Conservation (phyloP, 2,329 filamentous ascomycete species). For the Penicillium sp. region DNA sequence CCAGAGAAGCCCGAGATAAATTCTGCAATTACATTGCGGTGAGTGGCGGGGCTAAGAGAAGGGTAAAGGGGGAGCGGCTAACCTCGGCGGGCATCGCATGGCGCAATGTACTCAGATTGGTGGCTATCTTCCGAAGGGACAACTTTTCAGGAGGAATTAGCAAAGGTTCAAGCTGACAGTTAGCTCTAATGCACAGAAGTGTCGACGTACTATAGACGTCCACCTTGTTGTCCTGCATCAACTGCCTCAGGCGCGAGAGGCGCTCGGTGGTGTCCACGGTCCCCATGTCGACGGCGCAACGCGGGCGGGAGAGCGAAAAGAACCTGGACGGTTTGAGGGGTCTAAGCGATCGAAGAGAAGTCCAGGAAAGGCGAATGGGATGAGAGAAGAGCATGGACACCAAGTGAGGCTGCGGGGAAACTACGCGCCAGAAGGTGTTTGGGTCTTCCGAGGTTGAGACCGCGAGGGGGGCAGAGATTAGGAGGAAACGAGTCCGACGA, state of each 20-base stretch:
- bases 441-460: too few relatives aligned
- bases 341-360: slow-evolving; percentile 30
- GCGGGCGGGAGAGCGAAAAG: slow-evolving; percentile 39
- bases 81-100: slow-evolving; percentile 85
- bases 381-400: slow-evolving; percentile 38
- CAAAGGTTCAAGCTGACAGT: slow-evolving; percentile 9
- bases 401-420: too few relatives aligned
- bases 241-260: slow-evolving; percentile 69
- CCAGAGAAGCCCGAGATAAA: slow-evolving; percentile 94
- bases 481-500: slow-evolving; percentile 6
- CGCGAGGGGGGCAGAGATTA: neutral
- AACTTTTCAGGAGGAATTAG: slow-evolving; percentile 57
- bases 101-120: slow-evolving; percentile 95
- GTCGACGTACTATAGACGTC: slow-evolving; percentile 77
- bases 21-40: slow-evolving; percentile 45
- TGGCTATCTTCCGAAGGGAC: slow-evolving; percentile 96
- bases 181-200: slow-evolving; percentile 15
- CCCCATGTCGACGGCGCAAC: slow-evolving; percentile 62
- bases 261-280: slow-evolving; percentile 74
- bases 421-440: too few relatives aligned
- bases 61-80: slow-evolving; percentile 20
- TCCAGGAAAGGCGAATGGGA: slow-evolving; percentile 31
- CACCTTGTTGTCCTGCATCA: slow-evolving; percentile 84
- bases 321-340: slow-evolving; percentile 31
- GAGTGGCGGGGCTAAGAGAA: slow-evolving; percentile 11